Conservation (phyloP, 2,329 filamentous ascomycete genomes). For the Penicillium concentricum region DNA sequence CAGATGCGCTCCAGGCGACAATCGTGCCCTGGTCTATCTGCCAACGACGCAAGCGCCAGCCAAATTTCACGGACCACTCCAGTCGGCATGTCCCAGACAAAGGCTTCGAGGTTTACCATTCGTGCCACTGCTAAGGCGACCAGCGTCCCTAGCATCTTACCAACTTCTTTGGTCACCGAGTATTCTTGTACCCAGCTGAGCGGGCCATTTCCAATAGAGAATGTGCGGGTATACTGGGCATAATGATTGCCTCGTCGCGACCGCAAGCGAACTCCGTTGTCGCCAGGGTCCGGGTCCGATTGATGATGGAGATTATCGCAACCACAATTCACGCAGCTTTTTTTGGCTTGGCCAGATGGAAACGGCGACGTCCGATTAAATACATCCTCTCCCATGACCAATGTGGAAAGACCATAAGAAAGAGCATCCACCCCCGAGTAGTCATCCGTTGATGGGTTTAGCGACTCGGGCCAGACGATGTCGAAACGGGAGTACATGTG, state of each 20-base stretch:
- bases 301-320: conserved; percentile 24
- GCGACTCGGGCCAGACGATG: conserved; percentile 80
- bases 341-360: neutral
- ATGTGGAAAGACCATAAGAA: conserved; percentile 76
- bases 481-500: conserved; percentile 83
- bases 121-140: conserved; percentile 76
- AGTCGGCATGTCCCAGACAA: conserved; percentile 87
- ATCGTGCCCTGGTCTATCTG: conserved; percentile 59
- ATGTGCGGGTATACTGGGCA: conserved; percentile 75
- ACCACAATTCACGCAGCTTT: conserved; percentile 33
- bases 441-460: conserved; percentile 58
- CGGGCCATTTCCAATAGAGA: conserved; percentile 80
- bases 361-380: conserved; percentile 54
- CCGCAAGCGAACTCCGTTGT: conserved; percentile 8
- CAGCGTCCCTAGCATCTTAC: conserved; percentile 84
- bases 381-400: conserved; percentile 69
- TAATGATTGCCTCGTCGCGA: conserved; percentile 68
- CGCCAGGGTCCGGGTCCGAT: neutral
- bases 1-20: conserved; percentile 72
- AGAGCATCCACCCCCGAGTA: conserved; percentile 76
- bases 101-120: conserved; percentile 78
- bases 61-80: conserved; percentile 79
- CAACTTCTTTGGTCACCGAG: conserved; percentile 76
- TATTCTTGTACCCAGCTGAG: conserved; percentile 77
- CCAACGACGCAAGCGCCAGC: conserved; percentile 71